A percentile compares a stretch with the other conserved stretches of the same genome.
These are phyloP conservation scores for Metroxylon sagu DNA, from an alignment of 176 grass and related monocot species.

Conservation along the genomic window DNA sequence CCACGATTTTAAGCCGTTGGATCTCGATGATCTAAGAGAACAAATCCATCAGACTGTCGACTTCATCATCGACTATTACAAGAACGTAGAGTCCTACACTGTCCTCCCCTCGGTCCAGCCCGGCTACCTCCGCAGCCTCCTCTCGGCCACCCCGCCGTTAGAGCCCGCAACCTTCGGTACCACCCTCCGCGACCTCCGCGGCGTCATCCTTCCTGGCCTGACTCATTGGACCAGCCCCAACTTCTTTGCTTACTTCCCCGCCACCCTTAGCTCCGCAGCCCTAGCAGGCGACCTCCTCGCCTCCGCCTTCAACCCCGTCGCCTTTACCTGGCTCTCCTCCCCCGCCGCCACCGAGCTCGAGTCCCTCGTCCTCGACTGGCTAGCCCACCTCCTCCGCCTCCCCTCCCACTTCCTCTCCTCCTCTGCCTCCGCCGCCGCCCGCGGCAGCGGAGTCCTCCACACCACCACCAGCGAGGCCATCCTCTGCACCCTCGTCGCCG, in stretches of 20 bases:
- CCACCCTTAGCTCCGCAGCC: slow-evolving; percentile 43
- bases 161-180: slow-evolving; percentile 22
- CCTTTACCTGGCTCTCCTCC: slow-evolving; percentile 46
- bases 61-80: slow-evolving; percentile 52
- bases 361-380: slow-evolving; percentile 48
- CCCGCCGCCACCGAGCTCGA: slow-evolving; percentile 40
- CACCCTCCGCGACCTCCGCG: slow-evolving; percentile 20
- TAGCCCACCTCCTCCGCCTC: slow-evolving; percentile 27
- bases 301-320: slow-evolving; percentile 51
- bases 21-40: slow-evolving; percentile 27
- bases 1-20: slow-evolving; percentile 18
- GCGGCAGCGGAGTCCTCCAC: slow-evolving; percentile 29
- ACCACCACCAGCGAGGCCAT: slow-evolving; percentile 42
- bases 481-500: slow-evolving; percentile 38
- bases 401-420: slow-evolving; percentile 21
- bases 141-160: background rate
- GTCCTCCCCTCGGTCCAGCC: slow-evolving; percentile 10
- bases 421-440: background rate
- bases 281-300: slow-evolving; percentile 48
- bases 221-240: slow-evolving; percentile 58
- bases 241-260: slow-evolving; percentile 54
- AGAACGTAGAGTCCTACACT: slow-evolving; percentile 17
- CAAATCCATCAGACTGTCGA: slow-evolving; percentile 34
- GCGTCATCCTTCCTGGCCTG: slow-evolving; percentile 31
- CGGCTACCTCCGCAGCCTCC: slow-evolving; percentile 4